phyloP scores from a whole-genome alignment of 805 yeast genomes.

The Yamadazyma nakazawae region DNA sequence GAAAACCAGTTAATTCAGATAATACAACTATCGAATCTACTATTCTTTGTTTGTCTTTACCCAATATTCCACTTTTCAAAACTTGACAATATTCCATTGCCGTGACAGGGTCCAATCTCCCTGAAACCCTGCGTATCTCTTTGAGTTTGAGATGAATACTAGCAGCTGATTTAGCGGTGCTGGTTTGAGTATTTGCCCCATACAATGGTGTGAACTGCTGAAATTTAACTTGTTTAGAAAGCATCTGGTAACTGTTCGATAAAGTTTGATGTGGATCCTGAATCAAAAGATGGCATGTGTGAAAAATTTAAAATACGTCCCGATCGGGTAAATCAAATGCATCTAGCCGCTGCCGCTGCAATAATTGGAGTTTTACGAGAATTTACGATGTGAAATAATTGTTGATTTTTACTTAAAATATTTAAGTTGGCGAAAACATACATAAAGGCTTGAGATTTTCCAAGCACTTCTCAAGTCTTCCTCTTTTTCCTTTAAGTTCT shows the following conservation, averaged over 20 bases:
- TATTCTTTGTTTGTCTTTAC: constrained; percentile 47
- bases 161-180: not conserved
- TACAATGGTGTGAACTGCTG: no score
- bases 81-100: constrained; percentile 33
- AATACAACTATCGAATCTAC: constrained; percentile 52
- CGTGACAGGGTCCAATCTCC: constrained; percentile 29
- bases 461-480: no score
- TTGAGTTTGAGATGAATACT: not conserved
- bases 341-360: not conserved
- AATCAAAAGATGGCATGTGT: not conserved
- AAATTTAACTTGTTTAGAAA: no score
- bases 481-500: no score
- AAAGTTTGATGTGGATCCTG: not conserved
- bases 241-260: no score
- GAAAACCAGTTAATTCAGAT: constrained; percentile 47
- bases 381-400: no score
- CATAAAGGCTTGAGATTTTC: no score
- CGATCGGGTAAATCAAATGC: not conserved
- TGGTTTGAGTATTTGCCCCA: not conserved
- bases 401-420: no score
- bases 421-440: no score
- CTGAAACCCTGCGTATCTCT: not conserved
- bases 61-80: constrained; percentile 41
- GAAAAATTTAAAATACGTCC: not conserved
- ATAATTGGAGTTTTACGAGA: not conserved